Evolutionary conservation across 495 filamentous ascomycete genomes (phyloP).

Genomic region (Beverwykella pulmonaria): DNA sequence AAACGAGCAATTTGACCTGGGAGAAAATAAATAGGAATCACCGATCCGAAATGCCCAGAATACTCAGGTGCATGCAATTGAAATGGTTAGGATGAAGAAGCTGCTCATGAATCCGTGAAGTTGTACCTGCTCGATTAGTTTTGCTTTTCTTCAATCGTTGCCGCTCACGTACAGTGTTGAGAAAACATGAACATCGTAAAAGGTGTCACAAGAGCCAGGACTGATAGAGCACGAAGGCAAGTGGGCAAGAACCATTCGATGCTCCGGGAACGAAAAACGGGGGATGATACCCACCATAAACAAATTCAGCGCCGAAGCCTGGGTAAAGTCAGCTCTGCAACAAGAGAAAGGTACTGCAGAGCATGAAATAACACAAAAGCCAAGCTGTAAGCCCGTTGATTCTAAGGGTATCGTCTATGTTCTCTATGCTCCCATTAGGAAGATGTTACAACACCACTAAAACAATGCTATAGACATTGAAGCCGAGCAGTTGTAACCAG

Average conservation of each 20-base stretch:
- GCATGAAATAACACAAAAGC: slow-evolving; percentile 32
- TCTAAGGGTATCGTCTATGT: neutral
- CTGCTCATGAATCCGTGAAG: slow-evolving; percentile 29
- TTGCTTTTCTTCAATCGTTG: neutral
- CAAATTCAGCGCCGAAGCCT: slow-evolving; percentile 26
- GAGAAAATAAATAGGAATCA: slow-evolving; percentile 16
- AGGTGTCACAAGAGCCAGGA: slow-evolving; percentile 26
- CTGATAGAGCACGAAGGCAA: slow-evolving; percentile 15
- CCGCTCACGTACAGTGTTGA: slow-evolving; percentile 37
- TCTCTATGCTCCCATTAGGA: slow-evolving; percentile 11
- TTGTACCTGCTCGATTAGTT: slow-evolving; percentile 15
- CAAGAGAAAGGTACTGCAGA: neutral
- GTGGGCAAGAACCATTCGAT: slow-evolving; percentile 33
- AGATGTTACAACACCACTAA: slow-evolving; percentile 23
- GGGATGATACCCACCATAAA: slow-evolving; percentile 14
- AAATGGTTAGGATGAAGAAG: slow-evolving; percentile 26
- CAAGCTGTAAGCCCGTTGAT: too few species aligned
- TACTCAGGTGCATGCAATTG: slow-evolving; percentile 13
- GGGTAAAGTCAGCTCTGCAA: neutral
- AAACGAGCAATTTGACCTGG: slow-evolving; percentile 7
- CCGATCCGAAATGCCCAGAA: slow-evolving; percentile 1
- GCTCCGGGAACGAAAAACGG: slow-evolving; percentile 24
- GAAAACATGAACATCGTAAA: slow-evolving; percentile 36
- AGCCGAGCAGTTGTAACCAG: slow-evolving; percentile 33
- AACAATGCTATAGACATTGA: slow-evolving; percentile 31